These are phyloP conservation scores for Aspergillus kassunensis DNA, from an alignment of 495 filamentous ascomycete genomes.

Conservation along the genomic window DNA sequence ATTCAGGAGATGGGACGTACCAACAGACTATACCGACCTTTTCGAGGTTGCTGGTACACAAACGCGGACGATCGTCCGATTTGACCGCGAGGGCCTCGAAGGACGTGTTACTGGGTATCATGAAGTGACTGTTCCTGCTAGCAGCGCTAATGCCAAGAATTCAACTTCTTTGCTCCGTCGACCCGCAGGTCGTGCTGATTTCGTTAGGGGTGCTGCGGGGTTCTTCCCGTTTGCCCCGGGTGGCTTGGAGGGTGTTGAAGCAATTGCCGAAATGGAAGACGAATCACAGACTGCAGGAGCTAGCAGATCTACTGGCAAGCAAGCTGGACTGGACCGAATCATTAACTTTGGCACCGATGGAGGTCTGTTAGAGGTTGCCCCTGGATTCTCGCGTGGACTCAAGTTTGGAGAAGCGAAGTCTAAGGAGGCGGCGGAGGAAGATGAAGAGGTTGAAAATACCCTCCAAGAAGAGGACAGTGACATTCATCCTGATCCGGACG, in stretches of 20 bases:
- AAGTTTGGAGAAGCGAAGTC: slow-evolving; percentile 62
- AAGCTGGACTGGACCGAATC: slow-evolving; percentile 63
- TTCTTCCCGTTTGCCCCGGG: slow-evolving; percentile 96
- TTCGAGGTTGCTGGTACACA: slow-evolving; percentile 88
- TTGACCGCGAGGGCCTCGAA: slow-evolving; percentile 87
- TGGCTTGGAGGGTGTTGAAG: slow-evolving; percentile 82
- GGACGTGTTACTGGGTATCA: slow-evolving; percentile 90
- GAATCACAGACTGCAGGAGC: slow-evolving; percentile 46
- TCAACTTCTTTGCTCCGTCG: slow-evolving; percentile 88
- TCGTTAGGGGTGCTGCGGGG: slow-evolving; percentile 90
- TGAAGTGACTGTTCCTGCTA: slow-evolving; percentile 89
- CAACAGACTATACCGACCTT: slow-evolving; percentile 70
- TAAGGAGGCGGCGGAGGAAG: slow-evolving; percentile 52
- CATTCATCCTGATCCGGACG: slow-evolving; percentile 32
- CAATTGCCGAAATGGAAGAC: slow-evolving; percentile 70
- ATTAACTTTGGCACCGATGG: slow-evolving; percentile 76
- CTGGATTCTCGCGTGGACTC: slow-evolving; percentile 77
- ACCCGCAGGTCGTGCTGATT: slow-evolving; percentile 82
- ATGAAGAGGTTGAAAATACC: slow-evolving; percentile 68
- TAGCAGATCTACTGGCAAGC: slow-evolving; percentile 38
- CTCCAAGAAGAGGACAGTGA: slow-evolving; percentile 62
- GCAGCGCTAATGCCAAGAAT: slow-evolving; percentile 90
- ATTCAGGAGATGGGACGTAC: slow-evolving; percentile 71
- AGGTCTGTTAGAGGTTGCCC: slow-evolving; percentile 75
- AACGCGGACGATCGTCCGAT: slow-evolving; percentile 86